These are phyloP conservation scores for Zizania palustris DNA, from an alignment of 202 grass and related monocot species.

Conservation along the genomic window DNA sequence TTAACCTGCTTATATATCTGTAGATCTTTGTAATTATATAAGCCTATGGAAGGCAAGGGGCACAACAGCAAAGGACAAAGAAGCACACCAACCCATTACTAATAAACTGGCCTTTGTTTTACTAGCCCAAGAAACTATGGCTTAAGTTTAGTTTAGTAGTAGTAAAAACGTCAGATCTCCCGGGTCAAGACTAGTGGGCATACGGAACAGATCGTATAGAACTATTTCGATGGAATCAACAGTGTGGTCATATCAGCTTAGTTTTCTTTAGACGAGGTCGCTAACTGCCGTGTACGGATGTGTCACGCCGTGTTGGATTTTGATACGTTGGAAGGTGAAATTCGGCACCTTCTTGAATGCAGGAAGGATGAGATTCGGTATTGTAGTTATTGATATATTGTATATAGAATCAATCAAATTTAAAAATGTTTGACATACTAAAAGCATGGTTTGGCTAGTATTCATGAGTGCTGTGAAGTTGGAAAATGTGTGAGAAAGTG, in stretches of 20 bases:
- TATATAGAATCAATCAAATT: too few species aligned
- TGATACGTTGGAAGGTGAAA: conserved; percentile 12
- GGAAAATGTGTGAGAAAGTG: not conserved
- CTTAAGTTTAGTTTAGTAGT: conserved; percentile 35
- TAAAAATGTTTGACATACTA: too few species aligned
- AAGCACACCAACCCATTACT: conserved; percentile 30
- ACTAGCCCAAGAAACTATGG: conserved; percentile 32
- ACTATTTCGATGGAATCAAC: conserved; percentile 37
- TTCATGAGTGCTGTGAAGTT: not conserved
- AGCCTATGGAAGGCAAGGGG: conserved; percentile 31
- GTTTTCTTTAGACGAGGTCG: conserved; percentile 17
- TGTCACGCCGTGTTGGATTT: conserved; percentile 11
- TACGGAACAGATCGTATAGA: conserved; percentile 10
- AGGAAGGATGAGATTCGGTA: not conserved
- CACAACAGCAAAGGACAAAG: conserved; percentile 49
- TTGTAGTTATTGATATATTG: too few species aligned
- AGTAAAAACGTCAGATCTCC: conserved; percentile 21
- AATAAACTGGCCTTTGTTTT: conserved; percentile 14
- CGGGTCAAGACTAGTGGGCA: not conserved
- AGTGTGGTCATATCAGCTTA: conserved; percentile 33
- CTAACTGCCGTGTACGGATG: conserved; percentile 31
- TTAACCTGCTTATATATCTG: not conserved
- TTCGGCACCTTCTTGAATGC: not conserved
- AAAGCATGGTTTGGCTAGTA: not conserved
- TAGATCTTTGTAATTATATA: conserved; percentile 3